These are phyloP conservation scores for Trichoderma aggressivum DNA, from an alignment of 2,329 filamentous ascomycete genomes.

Conservation along the genomic window DNA sequence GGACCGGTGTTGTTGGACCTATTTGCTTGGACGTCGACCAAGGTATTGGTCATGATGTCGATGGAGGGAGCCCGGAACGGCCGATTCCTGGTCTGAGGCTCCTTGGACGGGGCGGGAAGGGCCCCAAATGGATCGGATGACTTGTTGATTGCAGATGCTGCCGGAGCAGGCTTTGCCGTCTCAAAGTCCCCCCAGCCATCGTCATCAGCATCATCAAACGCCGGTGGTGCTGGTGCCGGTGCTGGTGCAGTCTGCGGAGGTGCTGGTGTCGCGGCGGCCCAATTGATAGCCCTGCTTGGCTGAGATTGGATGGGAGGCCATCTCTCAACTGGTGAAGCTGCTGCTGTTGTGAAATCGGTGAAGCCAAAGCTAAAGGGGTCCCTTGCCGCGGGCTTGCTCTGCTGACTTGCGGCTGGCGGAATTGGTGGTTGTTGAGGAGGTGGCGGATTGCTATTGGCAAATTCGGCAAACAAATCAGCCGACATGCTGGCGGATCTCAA, in stretches of 20 bases:
- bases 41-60: slow-evolving; percentile 52
- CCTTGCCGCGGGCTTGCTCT: slow-evolving; percentile 24
- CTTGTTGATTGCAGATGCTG: slow-evolving; percentile 12
- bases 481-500: slow-evolving; percentile 47
- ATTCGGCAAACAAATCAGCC: slow-evolving; percentile 63
- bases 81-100: slow-evolving; percentile 22
- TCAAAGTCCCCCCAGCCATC: slow-evolving; percentile 69
- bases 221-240: slow-evolving; percentile 2
- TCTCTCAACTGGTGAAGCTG: slow-evolving; percentile 26
- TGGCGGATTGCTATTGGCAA: slow-evolving; percentile 38
- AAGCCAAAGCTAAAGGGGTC: slow-evolving; percentile 28
- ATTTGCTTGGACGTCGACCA: slow-evolving; percentile 38
- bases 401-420: not conserved
- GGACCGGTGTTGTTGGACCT: not conserved
- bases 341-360: slow-evolving; percentile 20
- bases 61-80: slow-evolving; percentile 48
- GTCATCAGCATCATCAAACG: slow-evolving; percentile 35
- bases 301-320: slow-evolving; percentile 34
- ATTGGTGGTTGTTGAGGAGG: slow-evolving; percentile 21
- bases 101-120: not conserved
- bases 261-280: slow-evolving; percentile 15
- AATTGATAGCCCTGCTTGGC: slow-evolving; percentile 22
- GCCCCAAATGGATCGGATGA: not conserved
- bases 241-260: slow-evolving; percentile 15
- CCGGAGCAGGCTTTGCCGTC: slow-evolving; percentile 41